Conservation (phyloP, 2,329 filamentous ascomycete species). For the Alternaria brassicae region DNA sequence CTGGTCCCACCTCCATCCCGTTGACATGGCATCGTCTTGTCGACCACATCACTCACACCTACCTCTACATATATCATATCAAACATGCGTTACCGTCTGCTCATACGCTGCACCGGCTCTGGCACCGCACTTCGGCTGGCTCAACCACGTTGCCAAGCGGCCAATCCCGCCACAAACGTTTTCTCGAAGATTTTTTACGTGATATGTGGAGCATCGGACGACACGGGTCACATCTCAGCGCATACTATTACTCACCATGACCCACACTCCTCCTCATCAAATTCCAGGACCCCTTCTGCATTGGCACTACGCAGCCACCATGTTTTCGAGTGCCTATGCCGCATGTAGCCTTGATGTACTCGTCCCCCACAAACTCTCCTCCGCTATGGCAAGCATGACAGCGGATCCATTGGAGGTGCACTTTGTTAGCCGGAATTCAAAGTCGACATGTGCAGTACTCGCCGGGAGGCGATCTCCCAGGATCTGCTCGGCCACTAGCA, state of each 20-base stretch:
- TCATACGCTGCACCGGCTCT: not conserved
- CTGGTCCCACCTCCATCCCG: conserved; percentile 10
- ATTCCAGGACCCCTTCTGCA: conserved; percentile 18
- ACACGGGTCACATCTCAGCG: conserved; percentile 27
- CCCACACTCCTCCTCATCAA: conserved; percentile 33
- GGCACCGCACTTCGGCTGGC: conserved; percentile 16
- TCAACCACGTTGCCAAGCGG: conserved; percentile 29
- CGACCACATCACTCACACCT: conserved; percentile 2
- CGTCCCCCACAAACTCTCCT: conserved; percentile 37
- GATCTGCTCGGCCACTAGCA: conserved; percentile 35
- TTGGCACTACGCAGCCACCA: conserved; percentile 13
- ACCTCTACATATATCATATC: not conserved
- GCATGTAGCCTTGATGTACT: conserved; percentile 25
- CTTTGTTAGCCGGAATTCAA: conserved; percentile 9
- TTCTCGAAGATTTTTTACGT: conserved; percentile 44
- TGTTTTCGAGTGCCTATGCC: conserved; percentile 20
- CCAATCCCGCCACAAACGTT: conserved; percentile 27
- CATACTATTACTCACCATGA: conserved; percentile 40
- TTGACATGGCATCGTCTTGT: conserved; percentile 2
- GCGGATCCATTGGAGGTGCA: conserved; percentile 8
- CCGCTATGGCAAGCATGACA: conserved; percentile 23
- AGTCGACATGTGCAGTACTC: conserved; percentile 1
- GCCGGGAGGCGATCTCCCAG: conserved; percentile 27
- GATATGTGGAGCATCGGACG: conserved; percentile 38
- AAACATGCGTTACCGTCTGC: not conserved